Evolutionary conservation across 257 asterid genomes (phyloP).

Genomic region (Buddleja alternifolia): DNA sequence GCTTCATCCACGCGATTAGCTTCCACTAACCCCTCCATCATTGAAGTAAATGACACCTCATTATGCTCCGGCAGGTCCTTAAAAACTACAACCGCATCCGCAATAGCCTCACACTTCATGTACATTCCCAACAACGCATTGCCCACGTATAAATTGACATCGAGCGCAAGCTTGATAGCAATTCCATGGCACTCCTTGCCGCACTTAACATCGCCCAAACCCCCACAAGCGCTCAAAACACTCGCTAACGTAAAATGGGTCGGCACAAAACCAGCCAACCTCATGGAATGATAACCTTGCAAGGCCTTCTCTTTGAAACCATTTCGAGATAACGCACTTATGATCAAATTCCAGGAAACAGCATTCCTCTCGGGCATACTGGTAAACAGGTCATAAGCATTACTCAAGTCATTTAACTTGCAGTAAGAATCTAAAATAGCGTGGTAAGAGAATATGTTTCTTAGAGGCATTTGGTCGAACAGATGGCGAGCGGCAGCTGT

Average conservation of each 20-base stretch:
- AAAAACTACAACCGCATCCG: constrained; percentile 52
- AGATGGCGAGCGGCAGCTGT: constrained; percentile 49
- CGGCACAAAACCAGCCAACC: constrained; percentile 51
- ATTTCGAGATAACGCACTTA: constrained; percentile 53
- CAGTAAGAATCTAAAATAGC: constrained; percentile 61
- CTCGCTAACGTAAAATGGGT: constrained; percentile 71
- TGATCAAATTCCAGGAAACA: constrained; percentile 71
- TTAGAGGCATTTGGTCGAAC: constrained; percentile 65
- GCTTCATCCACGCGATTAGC: constrained; percentile 62
- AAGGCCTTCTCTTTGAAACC: constrained; percentile 58
- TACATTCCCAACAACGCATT: constrained; percentile 78
- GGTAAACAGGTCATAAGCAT: constrained; percentile 53
- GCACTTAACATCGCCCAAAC: constrained; percentile 42
- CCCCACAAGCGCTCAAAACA: constrained; percentile 76
- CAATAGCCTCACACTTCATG: constrained; percentile 53
- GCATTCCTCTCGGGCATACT: constrained; percentile 61
- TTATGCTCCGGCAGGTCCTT: constrained; percentile 60
- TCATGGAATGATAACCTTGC: constrained; percentile 55
- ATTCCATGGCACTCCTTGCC: constrained; percentile 70
- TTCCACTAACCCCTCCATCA: constrained; percentile 71
- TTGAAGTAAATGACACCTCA: constrained; percentile 73
- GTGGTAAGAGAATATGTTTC: constrained; percentile 70
- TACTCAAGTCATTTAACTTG: constrained; percentile 50
- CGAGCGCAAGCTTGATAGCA: constrained; percentile 66
- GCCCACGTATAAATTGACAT: constrained; percentile 57